Evolutionary conservation across 1,139 yeast species (phyloP).

Genomic region (Arxiozyma bovina): DNA sequence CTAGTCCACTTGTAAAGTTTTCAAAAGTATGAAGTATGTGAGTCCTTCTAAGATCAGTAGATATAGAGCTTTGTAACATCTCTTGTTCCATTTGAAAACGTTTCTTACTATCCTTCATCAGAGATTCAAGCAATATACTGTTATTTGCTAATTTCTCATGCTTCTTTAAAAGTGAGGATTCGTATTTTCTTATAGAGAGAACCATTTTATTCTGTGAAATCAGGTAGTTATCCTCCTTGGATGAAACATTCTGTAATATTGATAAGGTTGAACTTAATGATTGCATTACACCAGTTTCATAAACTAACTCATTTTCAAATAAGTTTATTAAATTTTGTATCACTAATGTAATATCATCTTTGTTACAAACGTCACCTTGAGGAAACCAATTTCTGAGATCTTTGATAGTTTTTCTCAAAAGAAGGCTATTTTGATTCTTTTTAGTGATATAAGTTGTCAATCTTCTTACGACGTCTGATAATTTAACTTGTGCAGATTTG

Average conservation of each 20-base stretch:
- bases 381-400: conserved; percentile 1
- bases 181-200: background rate
- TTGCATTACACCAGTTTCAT: background rate
- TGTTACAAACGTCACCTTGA: background rate
- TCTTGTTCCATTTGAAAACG: background rate
- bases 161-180: background rate
- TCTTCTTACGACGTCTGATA: background rate
- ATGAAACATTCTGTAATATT: background rate
- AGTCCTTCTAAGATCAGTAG: background rate
- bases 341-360: background rate
- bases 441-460: background rate
- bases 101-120: background rate
- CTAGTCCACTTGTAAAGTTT: conserved; percentile 16
- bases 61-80: background rate
- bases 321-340: background rate
- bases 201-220: background rate
- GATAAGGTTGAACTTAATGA: background rate
- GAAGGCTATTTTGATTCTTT: background rate
- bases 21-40: background rate
- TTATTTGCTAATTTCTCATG: background rate
- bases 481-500: background rate
- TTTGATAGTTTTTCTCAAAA: background rate
- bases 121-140: background rate
- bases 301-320: background rate
- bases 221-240: background rate